Percentiles rank a stretch among this genome's conserved stretches.
These are phyloP conservation scores for Jacaranda copaia DNA, from an alignment of 257 asterid genomes.

Conservation along the genomic window DNA sequence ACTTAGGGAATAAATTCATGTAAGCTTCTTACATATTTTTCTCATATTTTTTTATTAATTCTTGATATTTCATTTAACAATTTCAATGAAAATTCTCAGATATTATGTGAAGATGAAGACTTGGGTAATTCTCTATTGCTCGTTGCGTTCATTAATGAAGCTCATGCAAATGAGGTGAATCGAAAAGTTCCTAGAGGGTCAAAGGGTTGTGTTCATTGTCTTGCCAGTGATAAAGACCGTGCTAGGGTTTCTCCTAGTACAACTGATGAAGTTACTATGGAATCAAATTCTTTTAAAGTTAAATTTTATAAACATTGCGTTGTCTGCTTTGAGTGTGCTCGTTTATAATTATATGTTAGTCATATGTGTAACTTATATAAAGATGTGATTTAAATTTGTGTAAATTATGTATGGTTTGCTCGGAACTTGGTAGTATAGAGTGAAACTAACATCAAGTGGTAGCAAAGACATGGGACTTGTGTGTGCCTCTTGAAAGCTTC, in stretches of 20 bases:
- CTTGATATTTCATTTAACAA: no score
- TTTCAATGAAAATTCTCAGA: slow-evolving; percentile 11
- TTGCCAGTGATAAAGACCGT: not conserved
- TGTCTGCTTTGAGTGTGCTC: not conserved
- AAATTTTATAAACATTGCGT: not conserved
- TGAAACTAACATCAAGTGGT: not conserved
- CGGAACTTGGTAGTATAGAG: not conserved
- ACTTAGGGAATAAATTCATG: not conserved
- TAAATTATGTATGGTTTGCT: not conserved
- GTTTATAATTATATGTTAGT: not conserved
- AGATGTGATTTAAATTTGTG: not conserved
- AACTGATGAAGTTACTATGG: not conserved
- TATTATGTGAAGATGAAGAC: slow-evolving; percentile 30
- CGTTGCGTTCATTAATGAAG: slow-evolving; percentile 19
- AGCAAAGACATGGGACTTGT: not conserved
- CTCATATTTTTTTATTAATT: not conserved
- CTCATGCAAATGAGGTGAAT: slow-evolving; percentile 16
- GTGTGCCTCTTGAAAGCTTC: not conserved
- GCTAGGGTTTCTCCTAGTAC: slow-evolving; percentile 14
- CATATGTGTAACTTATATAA: no score
- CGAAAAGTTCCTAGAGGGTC: slow-evolving; percentile 42
- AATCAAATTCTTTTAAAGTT: not conserved
- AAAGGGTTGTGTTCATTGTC: slow-evolving; percentile 34
- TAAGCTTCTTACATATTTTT: not conserved
- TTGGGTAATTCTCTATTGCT: slow-evolving; percentile 8